These are phyloP conservation scores for Hypoxylon sp. DNA, from an alignment of 2,329 filamentous ascomycete species.

Conservation along the genomic window DNA sequence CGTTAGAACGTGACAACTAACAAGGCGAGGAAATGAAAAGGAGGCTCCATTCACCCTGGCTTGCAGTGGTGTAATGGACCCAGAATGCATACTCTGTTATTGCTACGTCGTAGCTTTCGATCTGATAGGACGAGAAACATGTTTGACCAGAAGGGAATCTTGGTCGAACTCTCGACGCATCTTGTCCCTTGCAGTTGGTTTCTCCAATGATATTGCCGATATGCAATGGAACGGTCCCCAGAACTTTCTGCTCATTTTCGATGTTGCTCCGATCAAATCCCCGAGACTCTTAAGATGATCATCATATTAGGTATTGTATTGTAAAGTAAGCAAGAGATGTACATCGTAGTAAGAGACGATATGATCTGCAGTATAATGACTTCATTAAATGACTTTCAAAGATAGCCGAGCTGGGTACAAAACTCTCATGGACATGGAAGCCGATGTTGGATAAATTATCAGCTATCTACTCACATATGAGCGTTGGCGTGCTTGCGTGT, in stretches of 20 bases:
- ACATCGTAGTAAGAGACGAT: too few species aligned
- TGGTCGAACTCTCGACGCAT: slow-evolving; percentile 19
- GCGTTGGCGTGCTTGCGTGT: too few species aligned
- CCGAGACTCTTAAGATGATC: too few species aligned
- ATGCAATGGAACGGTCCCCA: slow-evolving; percentile 15
- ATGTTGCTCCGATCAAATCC: slow-evolving; percentile 14
- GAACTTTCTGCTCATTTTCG: slow-evolving; percentile 19
- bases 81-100: slow-evolving; percentile 20
- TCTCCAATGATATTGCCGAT: slow-evolving; percentile 15
- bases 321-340: too few species aligned
- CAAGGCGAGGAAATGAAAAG: slow-evolving; percentile 32
- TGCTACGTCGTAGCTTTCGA: slow-evolving; percentile 18
- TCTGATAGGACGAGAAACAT: slow-evolving; percentile 29
- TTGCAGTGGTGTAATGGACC: slow-evolving; percentile 22
- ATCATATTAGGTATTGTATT: too few species aligned
- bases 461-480: too few species aligned
- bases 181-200: slow-evolving; percentile 8
- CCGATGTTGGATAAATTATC: too few species aligned
- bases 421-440: too few species aligned
- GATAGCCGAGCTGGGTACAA: too few species aligned
- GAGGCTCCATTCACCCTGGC: slow-evolving; percentile 30
- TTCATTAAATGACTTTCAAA: too few species aligned
- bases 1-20: neutral
- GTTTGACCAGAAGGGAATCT: slow-evolving; percentile 15
- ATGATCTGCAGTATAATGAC: too few species aligned